These are phyloP conservation scores for Cornus florida DNA, from an alignment of 148 eudicot species.

Conservation along the genomic window DNA sequence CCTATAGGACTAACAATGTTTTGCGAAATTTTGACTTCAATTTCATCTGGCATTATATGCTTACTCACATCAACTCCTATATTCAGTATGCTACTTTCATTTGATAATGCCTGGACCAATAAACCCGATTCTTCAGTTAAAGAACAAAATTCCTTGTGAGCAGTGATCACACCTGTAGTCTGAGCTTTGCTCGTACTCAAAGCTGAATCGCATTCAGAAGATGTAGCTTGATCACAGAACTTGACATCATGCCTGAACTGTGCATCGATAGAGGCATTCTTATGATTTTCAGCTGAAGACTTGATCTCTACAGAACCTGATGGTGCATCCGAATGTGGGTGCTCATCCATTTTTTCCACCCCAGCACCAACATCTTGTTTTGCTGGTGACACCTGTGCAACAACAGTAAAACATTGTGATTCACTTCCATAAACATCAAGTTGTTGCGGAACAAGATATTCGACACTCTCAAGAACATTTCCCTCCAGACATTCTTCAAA, in stretches of 20 bases:
- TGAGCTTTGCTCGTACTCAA: slow-evolving; percentile 17
- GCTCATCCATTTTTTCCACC: slow-evolving; percentile 7
- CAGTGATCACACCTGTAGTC: neutral
- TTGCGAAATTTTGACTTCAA: slow-evolving; percentile 3
- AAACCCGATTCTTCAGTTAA: neutral
- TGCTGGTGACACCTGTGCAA: neutral
- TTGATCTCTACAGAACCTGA: slow-evolving; percentile 12
- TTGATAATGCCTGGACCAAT: neutral
- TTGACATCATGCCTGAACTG: slow-evolving; percentile 12
- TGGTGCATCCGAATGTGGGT: slow-evolving; percentile 10
- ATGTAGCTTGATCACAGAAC: slow-evolving; percentile 18
- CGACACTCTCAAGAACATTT: neutral
- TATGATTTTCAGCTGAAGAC: slow-evolving; percentile 16
- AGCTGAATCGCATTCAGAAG: slow-evolving; percentile 24
- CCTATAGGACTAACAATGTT: no score
- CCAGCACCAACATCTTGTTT: neutral
- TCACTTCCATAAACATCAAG: slow-evolving; percentile 7
- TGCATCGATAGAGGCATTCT: slow-evolving; percentile 7
- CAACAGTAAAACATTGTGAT: neutral
- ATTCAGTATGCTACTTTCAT: slow-evolving; percentile 1
- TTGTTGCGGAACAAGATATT: slow-evolving; percentile 3
- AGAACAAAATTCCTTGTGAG: slow-evolving; percentile 16
- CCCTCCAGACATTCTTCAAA: slow-evolving; percentile 13
- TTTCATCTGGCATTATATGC: slow-evolving; percentile 17
- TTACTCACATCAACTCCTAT: slow-evolving; percentile 9